These are phyloP conservation scores for Termitomyces eurrhizus DNA, from an alignment of 768 basidiomycete genomes.

Conservation along the genomic window DNA sequence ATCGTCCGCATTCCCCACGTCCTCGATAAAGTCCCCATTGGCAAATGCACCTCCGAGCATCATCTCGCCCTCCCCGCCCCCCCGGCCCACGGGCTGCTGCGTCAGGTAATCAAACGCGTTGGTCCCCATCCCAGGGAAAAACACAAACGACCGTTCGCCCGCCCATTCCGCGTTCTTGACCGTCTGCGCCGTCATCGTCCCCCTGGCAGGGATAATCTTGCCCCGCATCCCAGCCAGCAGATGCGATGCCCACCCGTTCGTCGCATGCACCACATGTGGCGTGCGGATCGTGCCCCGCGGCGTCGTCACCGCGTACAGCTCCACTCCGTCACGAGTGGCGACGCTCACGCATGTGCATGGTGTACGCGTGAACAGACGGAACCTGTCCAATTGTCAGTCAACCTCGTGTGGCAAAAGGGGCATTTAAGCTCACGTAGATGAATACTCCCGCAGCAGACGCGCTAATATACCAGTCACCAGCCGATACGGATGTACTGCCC, in stretches of 20 bases:
- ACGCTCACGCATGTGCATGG: constrained; percentile 45
- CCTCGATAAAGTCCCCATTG: constrained; percentile 24
- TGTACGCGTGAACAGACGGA: constrained; percentile 55
- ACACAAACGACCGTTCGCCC: constrained; percentile 55
- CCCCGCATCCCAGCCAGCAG: constrained; percentile 59
- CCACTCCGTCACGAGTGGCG: constrained; percentile 14
- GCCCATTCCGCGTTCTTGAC: constrained; percentile 20
- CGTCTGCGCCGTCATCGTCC: constrained; percentile 59
- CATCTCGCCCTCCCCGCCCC: constrained; percentile 36
- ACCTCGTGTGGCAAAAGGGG: not conserved
- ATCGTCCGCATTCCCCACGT: constrained; percentile 37
- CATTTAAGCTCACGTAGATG: constrained; percentile 36
- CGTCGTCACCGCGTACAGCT: constrained; percentile 54
- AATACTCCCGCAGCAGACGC: constrained; percentile 47
- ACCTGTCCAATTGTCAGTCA: constrained; percentile 31
- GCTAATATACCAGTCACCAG: constrained; percentile 57
- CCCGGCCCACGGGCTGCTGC: constrained; percentile 37
- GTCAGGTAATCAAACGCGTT: constrained; percentile 65
- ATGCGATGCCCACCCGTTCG: constrained; percentile 79
- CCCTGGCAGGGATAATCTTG: constrained; percentile 59
- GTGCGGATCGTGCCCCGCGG: constrained; percentile 54
- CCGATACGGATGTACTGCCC: constrained; percentile 68
- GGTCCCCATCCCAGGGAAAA: constrained; percentile 41
- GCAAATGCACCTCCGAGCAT: constrained; percentile 65
- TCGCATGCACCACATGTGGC: constrained; percentile 74